Evolutionary conservation across 768 basidiomycete species (phyloP).

Genomic region (Tricholoma saponaceum): DNA sequence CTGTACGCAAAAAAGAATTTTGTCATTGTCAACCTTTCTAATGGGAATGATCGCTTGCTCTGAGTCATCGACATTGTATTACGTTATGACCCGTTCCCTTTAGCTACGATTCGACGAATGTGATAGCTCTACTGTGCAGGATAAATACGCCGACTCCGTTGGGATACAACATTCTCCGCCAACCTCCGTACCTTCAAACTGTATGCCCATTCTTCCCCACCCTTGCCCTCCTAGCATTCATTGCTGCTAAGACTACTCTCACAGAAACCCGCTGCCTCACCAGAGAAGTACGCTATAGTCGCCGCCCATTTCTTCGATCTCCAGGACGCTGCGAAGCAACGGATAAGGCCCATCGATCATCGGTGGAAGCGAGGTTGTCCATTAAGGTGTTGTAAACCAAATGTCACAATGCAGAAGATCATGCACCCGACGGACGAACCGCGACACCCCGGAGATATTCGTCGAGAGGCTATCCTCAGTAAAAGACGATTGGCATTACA

Average conservation of each 20-base stretch:
- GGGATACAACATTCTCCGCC: constrained; percentile 59
- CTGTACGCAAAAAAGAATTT: constrained; percentile 45
- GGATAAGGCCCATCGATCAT: too few species aligned
- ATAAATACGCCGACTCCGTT: constrained; percentile 59
- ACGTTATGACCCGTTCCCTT: too few species aligned
- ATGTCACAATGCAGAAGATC: too few species aligned
- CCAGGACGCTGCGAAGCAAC: constrained; percentile 44
- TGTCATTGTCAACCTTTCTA: constrained; percentile 54
- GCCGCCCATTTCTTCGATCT: constrained; percentile 61
- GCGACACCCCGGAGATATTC: too few species aligned
- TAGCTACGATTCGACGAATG: too few species aligned
- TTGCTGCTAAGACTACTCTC: background rate
- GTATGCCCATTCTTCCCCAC: constrained; percentile 30
- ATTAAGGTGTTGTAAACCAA: too few species aligned
- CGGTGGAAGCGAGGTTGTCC: too few species aligned
- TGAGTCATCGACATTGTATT: constrained; percentile 62
- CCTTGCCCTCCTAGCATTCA: too few species aligned
- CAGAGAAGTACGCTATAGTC: constrained; percentile 56
- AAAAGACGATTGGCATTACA: too few species aligned
- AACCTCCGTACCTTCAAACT: constrained; percentile 63
- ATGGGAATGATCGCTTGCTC: constrained; percentile 58
- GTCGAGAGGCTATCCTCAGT: too few species aligned
- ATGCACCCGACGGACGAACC: too few species aligned
- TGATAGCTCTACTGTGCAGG: constrained; percentile 30
- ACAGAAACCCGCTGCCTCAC: constrained; percentile 49